Percentiles rank a stretch among this genome's conserved stretches.
These are phyloP conservation scores for Musa acuminata DNA, from an alignment of 176 grass and related monocot species.

Conservation along the genomic window DNA sequence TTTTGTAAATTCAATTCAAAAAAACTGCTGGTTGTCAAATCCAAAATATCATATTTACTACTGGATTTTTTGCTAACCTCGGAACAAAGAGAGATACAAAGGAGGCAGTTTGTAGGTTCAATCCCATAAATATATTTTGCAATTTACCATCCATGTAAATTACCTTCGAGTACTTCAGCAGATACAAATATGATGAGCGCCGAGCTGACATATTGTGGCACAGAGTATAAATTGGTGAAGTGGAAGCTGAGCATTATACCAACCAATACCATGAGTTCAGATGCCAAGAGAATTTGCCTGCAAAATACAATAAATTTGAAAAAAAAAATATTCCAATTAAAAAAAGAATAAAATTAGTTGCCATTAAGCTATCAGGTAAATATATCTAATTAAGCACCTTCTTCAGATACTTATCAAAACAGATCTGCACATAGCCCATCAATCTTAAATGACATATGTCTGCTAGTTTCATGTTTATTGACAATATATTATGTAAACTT, in stretches of 20 bases:
- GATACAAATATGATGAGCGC: constrained; percentile 76
- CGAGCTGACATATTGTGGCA: constrained; percentile 58
- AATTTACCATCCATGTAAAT: neutral
- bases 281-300: constrained; percentile 83
- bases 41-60: too few relatives aligned
- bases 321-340: neutral
- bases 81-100: too few relatives aligned
- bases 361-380: too few relatives aligned
- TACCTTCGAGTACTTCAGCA: constrained; percentile 98
- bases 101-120: neutral
- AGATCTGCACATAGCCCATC: too few relatives aligned
- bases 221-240: constrained; percentile 50
- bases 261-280: constrained; percentile 59
- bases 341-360: neutral
- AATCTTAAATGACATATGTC: too few relatives aligned
- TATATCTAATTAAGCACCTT: too few relatives aligned
- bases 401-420: too few relatives aligned
- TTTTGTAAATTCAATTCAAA: too few relatives aligned
- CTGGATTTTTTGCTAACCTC: too few relatives aligned
- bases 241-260: constrained; percentile 84
- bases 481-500: too few relatives aligned
- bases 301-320: constrained; percentile 22
- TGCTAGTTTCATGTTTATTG: too few relatives aligned
- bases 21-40: too few relatives aligned
- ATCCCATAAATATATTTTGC: neutral